Evolutionary conservation across 257 asterid species (phyloP).

Genomic region (Echium plantagineum): DNA sequence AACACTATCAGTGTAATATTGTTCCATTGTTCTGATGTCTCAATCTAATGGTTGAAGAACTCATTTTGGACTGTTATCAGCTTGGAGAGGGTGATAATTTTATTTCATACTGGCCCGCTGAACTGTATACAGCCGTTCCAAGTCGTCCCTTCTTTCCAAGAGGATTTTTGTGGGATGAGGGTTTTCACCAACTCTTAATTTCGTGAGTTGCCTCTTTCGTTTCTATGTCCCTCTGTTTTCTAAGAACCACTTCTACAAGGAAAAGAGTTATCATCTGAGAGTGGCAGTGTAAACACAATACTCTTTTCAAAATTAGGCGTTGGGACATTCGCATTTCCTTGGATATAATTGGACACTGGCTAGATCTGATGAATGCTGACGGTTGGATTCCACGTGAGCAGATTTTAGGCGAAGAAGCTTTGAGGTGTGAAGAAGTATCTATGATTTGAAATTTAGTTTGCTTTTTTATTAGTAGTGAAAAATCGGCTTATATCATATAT

Average conservation of each 20-base stretch:
- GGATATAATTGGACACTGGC: slow-evolving; percentile 95
- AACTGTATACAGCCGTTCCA: slow-evolving; percentile 95
- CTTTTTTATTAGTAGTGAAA: slow-evolving; percentile 1
- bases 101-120: slow-evolving; percentile 92
- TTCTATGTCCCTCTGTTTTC: not conserved
- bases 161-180: slow-evolving; percentile 99
- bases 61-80: slow-evolving; percentile 37
- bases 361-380: slow-evolving; percentile 90
- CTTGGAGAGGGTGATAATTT: slow-evolving; percentile 35
- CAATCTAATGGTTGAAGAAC: slow-evolving; percentile 28
- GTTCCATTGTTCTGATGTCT: too few species aligned
- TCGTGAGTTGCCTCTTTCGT: slow-evolving; percentile 42
- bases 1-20: too few species aligned
- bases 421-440: slow-evolving; percentile 34
- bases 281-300: not conserved
- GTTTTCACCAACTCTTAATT: slow-evolving; percentile 89
- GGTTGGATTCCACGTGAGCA: slow-evolving; percentile 99
- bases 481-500: slow-evolving; percentile 12
- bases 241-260: not conserved
- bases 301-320: slow-evolving; percentile 47
- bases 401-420: slow-evolving; percentile 95
- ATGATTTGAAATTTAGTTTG: slow-evolving; percentile 5
- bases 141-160: slow-evolving; percentile 98
- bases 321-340: slow-evolving; percentile 84
- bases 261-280: not conserved